These are phyloP conservation scores for Naganishia friedmannii DNA, from an alignment of 768 basidiomycete genomes.

Conservation along the genomic window DNA sequence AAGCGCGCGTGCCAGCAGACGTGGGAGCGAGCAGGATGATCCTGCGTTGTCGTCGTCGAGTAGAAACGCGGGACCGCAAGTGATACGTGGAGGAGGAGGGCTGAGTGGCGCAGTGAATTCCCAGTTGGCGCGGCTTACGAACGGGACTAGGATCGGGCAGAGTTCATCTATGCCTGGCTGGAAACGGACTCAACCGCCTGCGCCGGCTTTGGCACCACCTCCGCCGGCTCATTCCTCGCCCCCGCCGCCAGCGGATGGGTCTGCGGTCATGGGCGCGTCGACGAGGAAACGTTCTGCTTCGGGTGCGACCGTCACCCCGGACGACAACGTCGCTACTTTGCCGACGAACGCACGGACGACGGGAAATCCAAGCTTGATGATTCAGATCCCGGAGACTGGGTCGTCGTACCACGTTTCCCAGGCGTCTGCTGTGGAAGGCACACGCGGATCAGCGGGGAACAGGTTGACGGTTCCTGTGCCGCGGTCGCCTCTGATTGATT, in stretches of 20 bases:
- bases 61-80: too few species aligned
- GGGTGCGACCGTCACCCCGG: background rate
- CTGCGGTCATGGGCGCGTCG: background rate
- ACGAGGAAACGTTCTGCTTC: background rate
- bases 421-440: background rate
- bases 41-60: background rate
- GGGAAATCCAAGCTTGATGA: background rate
- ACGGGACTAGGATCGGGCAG: background rate
- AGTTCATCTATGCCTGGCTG: constrained; percentile 15
- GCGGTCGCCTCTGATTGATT: background rate
- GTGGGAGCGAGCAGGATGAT: background rate
- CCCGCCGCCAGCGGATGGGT: background rate
- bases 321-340: background rate
- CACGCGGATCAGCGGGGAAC: background rate
- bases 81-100: background rate
- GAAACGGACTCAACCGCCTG: background rate
- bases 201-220: background rate
- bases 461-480: background rate
- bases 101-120: background rate
- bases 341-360: background rate
- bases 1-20: background rate
- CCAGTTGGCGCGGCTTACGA: background rate
- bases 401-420: background rate
- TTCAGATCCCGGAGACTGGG: background rate
- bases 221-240: background rate